These are phyloP conservation scores for Cicer cuneatum DNA, from an alignment of 306 rosid species.

Conservation along the genomic window DNA sequence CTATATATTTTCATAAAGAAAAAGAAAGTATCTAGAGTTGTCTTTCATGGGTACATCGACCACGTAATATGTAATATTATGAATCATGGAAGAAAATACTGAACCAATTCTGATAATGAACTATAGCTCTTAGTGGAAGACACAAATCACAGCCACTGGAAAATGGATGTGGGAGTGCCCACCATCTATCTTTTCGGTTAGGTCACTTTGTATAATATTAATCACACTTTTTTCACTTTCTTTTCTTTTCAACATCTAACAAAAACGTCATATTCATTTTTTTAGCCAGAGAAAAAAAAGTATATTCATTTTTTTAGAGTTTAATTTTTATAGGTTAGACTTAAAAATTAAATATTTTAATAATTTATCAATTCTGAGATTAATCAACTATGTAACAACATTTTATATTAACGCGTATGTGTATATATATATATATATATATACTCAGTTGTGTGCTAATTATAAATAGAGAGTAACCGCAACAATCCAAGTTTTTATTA, in stretches of 20 bases:
- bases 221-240: slow-evolving; percentile 36
- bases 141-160: slow-evolving; percentile 47
- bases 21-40: neutral
- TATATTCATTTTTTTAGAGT: no score
- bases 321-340: no score
- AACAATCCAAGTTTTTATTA: no score
- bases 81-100: slow-evolving; percentile 49
- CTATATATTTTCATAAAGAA: no score
- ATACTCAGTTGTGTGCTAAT: no score
- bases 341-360: no score
- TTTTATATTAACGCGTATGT: no score
- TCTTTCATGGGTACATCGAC: slow-evolving; percentile 38
- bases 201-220: slow-evolving; percentile 43
- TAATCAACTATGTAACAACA: no score
- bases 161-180: slow-evolving; percentile 44
- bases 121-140: slow-evolving; percentile 44
- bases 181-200: slow-evolving; percentile 43
- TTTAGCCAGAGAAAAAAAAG: slow-evolving; percentile 5
- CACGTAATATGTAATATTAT: slow-evolving; percentile 43
- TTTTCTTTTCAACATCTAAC: slow-evolving; percentile 34
- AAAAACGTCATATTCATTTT: slow-evolving; percentile 45
- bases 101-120: slow-evolving; percentile 38
- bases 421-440: no score
- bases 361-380: no score
- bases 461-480: no score